Conservation (phyloP, 78 protist species). For the Polysphondylium violaceum region DNA sequence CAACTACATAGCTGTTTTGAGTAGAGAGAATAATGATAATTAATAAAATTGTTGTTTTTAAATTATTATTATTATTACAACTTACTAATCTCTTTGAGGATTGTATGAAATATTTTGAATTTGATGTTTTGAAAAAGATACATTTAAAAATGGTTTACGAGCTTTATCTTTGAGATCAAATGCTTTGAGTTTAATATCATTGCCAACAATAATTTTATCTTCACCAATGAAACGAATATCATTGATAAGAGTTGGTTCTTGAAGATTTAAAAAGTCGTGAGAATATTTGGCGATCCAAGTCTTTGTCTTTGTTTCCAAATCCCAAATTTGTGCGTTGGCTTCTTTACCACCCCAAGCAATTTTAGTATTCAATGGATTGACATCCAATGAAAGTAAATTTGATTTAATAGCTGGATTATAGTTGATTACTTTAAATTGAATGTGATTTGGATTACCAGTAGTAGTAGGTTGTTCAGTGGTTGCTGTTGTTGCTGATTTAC, state of each 20-base stretch:
- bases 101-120: not conserved
- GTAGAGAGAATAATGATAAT: not conserved
- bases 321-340: slow-evolving; percentile 3
- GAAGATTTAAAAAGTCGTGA: slow-evolving; percentile 28
- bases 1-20: slow-evolving; percentile 20
- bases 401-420: not conserved
- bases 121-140: slow-evolving; percentile 26
- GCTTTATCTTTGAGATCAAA: slow-evolving; percentile 8
- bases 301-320: slow-evolving; percentile 15
- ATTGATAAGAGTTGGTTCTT: slow-evolving; percentile 2
- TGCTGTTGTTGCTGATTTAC: not conserved
- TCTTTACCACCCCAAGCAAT: slow-evolving; percentile 46
- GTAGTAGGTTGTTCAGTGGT: not conserved
- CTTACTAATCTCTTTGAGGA: slow-evolving; percentile 29
- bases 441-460: not conserved
- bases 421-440: not conserved
- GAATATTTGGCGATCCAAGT: slow-evolving; percentile 11
- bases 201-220: slow-evolving; percentile 27
- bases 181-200: not conserved
- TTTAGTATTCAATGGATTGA: not conserved
- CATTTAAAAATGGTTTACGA: not conserved
- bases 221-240: not conserved
- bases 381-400: slow-evolving; percentile 6
- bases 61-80: not conserved
- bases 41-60: not conserved